A percentile compares a stretch with the other conserved stretches of the same genome.
Evolutionary conservation across 768 basidiomycete species (phyloP).

Genomic region (Crepidotus variabilis): DNA sequence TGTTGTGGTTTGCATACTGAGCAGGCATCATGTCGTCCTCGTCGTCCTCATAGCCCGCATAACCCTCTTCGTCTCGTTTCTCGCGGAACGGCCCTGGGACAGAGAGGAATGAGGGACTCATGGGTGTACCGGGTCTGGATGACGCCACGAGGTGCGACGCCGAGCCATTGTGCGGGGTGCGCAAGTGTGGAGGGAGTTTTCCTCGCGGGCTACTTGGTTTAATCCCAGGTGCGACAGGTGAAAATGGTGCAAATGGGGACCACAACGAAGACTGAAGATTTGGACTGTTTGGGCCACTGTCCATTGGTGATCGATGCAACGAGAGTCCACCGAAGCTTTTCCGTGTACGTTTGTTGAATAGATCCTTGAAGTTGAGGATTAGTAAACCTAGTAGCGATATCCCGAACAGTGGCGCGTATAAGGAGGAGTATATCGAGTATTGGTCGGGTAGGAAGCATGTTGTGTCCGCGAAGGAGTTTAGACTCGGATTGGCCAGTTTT

Average conservation of each 20-base stretch:
- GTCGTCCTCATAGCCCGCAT: constrained; percentile 35
- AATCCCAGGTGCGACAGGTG: constrained; percentile 4
- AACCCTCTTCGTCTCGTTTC: constrained; percentile 29
- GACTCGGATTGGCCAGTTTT: constrained; percentile 25
- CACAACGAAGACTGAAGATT: constrained; percentile 17
- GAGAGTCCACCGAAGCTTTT: constrained; percentile 9
- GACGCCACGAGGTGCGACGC: constrained; percentile 33
- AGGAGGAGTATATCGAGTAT: constrained; percentile 48
- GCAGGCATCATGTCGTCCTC: constrained; percentile 49
- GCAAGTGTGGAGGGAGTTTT: constrained; percentile 32
- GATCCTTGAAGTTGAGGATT: constrained; percentile 35
- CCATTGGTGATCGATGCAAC: constrained; percentile 26
- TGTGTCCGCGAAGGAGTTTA: constrained; percentile 52
- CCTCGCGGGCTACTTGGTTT: constrained; percentile 35
- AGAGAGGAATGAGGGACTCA: constrained; percentile 26
- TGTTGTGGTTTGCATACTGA: constrained; percentile 37
- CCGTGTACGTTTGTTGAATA: constrained; percentile 15
- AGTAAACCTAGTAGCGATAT: constrained; percentile 48
- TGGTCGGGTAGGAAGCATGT: constrained; percentile 81
- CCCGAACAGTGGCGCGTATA: constrained; percentile 64
- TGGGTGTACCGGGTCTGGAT: constrained; percentile 37
- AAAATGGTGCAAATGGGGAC: constrained; percentile 34
- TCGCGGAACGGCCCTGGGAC: constrained; percentile 23
- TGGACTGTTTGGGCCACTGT: constrained; percentile 20
- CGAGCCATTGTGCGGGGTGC: constrained; percentile 35